These are phyloP conservation scores for Suillus luteus DNA, from an alignment of 768 basidiomycete species.

Conservation along the genomic window DNA sequence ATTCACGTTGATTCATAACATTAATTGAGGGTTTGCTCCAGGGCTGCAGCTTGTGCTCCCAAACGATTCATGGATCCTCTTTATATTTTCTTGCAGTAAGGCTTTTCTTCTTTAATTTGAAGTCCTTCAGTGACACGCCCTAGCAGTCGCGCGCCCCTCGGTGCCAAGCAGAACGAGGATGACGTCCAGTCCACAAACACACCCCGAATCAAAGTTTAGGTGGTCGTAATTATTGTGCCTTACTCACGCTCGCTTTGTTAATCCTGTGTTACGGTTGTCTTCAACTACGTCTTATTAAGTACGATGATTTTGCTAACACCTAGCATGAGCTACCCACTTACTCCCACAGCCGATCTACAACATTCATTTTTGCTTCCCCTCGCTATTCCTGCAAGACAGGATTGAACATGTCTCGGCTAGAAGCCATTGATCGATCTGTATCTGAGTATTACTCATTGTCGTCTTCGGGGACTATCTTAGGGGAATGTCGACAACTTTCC, in stretches of 20 bases:
- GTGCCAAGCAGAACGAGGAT: constrained; percentile 1
- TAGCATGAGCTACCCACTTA: neutral
- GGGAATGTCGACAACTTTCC: neutral
- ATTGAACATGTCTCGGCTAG: neutral
- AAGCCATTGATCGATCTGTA: neutral
- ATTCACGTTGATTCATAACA: neutral
- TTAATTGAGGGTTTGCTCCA: neutral
- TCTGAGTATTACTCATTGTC: neutral
- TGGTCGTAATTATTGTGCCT: constrained; percentile 7
- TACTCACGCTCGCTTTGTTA: constrained; percentile 10
- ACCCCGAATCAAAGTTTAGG: neutral
- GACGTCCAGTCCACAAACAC: neutral
- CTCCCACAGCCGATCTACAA: neutral
- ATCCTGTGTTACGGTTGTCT: neutral
- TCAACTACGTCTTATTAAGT: neutral
- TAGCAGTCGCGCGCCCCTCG: neutral
- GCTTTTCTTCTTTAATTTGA: neutral
- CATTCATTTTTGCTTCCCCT: neutral
- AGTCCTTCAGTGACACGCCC: neutral
- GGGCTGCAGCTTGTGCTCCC: neutral
- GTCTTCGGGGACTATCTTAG: neutral
- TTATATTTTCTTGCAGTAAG: neutral
- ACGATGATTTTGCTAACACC: neutral
- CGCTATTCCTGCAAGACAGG: neutral
- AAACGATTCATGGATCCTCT: neutral